Evolutionary conservation across 495 filamentous ascomycete species (phyloP).

Genomic region (Hapsidospora chrysogenum): DNA sequence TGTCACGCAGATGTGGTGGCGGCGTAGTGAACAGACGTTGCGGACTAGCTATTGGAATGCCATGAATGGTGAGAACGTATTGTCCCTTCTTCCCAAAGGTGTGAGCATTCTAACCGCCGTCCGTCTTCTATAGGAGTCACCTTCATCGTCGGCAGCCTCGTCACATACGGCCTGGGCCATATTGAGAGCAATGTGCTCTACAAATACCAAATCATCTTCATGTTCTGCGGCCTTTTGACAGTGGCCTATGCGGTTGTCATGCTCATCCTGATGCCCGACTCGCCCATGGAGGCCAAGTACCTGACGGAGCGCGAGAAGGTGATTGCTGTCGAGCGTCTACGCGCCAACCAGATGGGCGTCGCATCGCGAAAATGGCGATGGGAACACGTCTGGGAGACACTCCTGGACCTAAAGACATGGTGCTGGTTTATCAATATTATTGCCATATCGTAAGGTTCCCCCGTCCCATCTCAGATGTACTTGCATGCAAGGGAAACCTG

Average conservation of each 20-base stretch:
- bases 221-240: slow-evolving; percentile 33
- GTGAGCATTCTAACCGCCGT: background rate
- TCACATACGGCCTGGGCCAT: background rate
- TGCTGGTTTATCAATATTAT: slow-evolving; percentile 25
- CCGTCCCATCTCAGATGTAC: too few relatives aligned
- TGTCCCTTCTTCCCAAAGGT: slow-evolving; percentile 1
- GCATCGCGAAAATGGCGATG: slow-evolving; percentile 23
- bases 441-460: too few relatives aligned
- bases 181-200: slow-evolving; percentile 15
- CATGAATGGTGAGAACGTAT: slow-evolving; percentile 34
- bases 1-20: slow-evolving; percentile 40
- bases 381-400: slow-evolving; percentile 38
- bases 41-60: slow-evolving; percentile 33
- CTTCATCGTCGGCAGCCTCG: slow-evolving; percentile 2
- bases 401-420: slow-evolving; percentile 48
- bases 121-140: background rate
- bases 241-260: slow-evolving; percentile 20
- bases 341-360: slow-evolving; percentile 29
- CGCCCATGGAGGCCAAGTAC: slow-evolving; percentile 41
- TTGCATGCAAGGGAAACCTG: too few relatives aligned
- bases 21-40: slow-evolving; percentile 25
- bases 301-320: slow-evolving; percentile 40
- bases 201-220: slow-evolving; percentile 43
- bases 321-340: slow-evolving; percentile 37
- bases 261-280: slow-evolving; percentile 38